Base-by-base conservation (phyloP, 257 asterid species). In the Solanum chiquidenum region DNA sequence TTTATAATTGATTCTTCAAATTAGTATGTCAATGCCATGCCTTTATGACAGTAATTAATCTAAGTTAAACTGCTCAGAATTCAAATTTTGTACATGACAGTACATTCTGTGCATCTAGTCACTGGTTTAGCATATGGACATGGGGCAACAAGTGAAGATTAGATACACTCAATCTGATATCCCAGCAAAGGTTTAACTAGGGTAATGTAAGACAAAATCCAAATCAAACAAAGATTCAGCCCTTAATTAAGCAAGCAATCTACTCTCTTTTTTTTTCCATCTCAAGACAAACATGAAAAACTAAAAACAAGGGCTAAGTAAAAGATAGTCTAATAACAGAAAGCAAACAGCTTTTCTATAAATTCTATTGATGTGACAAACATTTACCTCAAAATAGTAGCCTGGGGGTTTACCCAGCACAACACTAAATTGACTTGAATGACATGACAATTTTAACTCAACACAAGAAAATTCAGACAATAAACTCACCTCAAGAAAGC, bases 401-500 rank as follows among this genome's bases (percentile, higher is more conserved):
- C 12, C 62, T 77, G 12, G 44, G 31, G 23, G 37, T 31, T 77
- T 42, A 42, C 62, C n/a, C 23, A 29, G 18, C 58, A 46, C 85
- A 27, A 80, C 29, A 44, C 1, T 23, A 75, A n/a, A 38, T 29
- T 38, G 55, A 21, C 52, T 29, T 9, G 66, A 80, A 80, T 35
- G 83, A 37, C 83, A 10, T 35, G 82, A 73, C 20, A 40, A 40
- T n/a, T 40, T 10, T 12, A 40, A 37, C 11, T 75, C 83, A 37
- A 37, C 7, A 21, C 6, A 75, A n/a, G 58, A 76, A 76, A 76
- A 76, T 11, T 37, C 10, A 76, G 34, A 21, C 34, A 12, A 2
- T 7, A 14, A 87, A 83, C 93, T 87, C 29, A 95, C 99, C 97
- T 95, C 87, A 86, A 97, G 96, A 92, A 93, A 92, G 13, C 95